Conservation (phyloP, 2,329 filamentous ascomycete species). For the Aspergillus sp. region DNA sequence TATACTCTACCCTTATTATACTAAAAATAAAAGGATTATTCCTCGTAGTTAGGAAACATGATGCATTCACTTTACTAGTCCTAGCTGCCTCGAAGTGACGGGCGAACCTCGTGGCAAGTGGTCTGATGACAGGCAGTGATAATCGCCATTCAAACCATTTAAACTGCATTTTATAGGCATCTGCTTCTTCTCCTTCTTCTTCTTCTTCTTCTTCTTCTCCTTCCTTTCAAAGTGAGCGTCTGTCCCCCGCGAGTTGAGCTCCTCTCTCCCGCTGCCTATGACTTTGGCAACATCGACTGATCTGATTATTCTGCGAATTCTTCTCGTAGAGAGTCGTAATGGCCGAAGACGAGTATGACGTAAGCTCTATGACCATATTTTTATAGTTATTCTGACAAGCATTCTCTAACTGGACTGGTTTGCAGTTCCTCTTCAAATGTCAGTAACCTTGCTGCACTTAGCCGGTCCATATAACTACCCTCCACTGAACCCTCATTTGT, state of each 20-base stretch:
- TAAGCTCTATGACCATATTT: slow-evolving; percentile 56
- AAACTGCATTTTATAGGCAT: too few relatives aligned
- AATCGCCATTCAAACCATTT: too few relatives aligned
- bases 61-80: too few relatives aligned
- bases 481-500: slow-evolving; percentile 7
- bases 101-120: too few relatives aligned
- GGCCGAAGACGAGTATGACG: slow-evolving; percentile 99
- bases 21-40: too few relatives aligned
- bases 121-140: too few relatives aligned
- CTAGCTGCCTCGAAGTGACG: too few relatives aligned
- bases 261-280: slow-evolving; percentile 24
- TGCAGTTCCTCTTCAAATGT: slow-evolving; percentile 99
- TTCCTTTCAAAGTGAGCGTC: too few relatives aligned
- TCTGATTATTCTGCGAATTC: slow-evolving; percentile 27
- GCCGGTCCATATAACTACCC: slow-evolving; percentile 23
- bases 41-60: too few relatives aligned
- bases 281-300: slow-evolving; percentile 26
- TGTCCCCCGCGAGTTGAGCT: not conserved
- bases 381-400: slow-evolving; percentile 9
- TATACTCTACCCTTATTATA: too few relatives aligned
- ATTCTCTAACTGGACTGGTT: slow-evolving; percentile 25
- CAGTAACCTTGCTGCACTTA: slow-evolving; percentile 34
- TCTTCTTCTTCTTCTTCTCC: too few relatives aligned
- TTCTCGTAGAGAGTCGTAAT: slow-evolving; percentile 56
- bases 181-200: too few relatives aligned